Base-by-base conservation (phyloP, 805 yeast genomes). In the Kurtzmaniella cleridarum region DNA sequence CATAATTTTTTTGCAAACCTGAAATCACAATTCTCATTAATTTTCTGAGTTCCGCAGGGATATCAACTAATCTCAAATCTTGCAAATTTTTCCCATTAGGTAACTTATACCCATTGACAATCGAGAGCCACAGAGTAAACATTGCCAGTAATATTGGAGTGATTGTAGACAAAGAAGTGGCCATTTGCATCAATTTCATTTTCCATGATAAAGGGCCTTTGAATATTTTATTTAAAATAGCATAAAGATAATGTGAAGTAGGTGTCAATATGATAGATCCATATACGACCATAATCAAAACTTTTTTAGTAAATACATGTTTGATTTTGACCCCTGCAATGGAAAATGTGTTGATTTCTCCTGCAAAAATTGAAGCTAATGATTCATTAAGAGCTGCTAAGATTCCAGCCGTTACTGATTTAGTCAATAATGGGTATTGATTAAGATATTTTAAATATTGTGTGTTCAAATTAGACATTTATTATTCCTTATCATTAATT, bases 211-310 rank as follows among this genome's bases (percentile, higher is more conserved):
- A 48, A 1, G 69, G 63, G 17, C 62, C 69, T 27, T 41, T 46
- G 49, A 69, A 73, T 5, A 74, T 40, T 41, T 52, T 53, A 44
- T 73, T 75, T 35, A 79, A 61, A 12, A 69, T 41, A 3, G 61
- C 65, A 45, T 78, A 78, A 29, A 75, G 66, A 44, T 65, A 69
- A 50, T 81, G 86, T 3, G 78, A 61, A 29, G 78, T 57, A 6
- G 88, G 88, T 0, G 85, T 75, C 18, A 72, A 70, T 12, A 81
- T 60, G 1, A 64, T 44, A 23, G 72, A 61, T 0, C 85, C 84
- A 50, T 75, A 81, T 2, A 79, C 37, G 7, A 78, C 72, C 75
- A 81, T 73, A 35, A 74, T 59, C 8, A 75, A 63, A 30, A 79
- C 64, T 53, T 71, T 77, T 24, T 57, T 50, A 29, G 71, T 69